These are phyloP conservation scores for Leccinum ochraceum DNA, from an alignment of 768 basidiomycete species.

Conservation along the genomic window DNA sequence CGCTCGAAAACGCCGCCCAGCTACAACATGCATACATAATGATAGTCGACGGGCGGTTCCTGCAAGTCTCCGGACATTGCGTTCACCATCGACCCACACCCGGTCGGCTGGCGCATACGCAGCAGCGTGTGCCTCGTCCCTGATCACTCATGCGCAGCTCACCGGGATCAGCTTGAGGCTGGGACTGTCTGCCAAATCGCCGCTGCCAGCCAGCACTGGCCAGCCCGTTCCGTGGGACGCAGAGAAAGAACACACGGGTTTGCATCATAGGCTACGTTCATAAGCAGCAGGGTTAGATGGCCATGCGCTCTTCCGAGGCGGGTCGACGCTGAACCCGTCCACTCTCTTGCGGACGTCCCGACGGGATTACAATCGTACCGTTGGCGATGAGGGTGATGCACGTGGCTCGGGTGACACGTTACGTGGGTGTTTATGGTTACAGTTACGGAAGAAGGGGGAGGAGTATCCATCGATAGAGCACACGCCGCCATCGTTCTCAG, in stretches of 20 bases:
- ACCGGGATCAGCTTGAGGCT: not conserved
- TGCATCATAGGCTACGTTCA: slow-evolving; percentile 10
- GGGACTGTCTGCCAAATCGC: not conserved
- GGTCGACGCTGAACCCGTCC: not conserved
- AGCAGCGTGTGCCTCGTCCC: slow-evolving; percentile 4
- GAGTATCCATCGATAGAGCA: slow-evolving; percentile 7
- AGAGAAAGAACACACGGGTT: slow-evolving; percentile 5
- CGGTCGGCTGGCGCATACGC: slow-evolving; percentile 2
- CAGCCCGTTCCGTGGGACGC: not conserved
- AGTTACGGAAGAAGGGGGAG: not conserved
- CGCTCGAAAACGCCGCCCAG: slow-evolving; percentile 13
- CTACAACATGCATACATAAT: not conserved
- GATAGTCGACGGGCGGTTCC: slow-evolving; percentile 8
- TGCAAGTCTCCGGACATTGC: slow-evolving; percentile 4
- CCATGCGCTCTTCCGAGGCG: slow-evolving; percentile 8
- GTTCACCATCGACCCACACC: not conserved
- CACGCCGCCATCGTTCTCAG: slow-evolving; percentile 7
- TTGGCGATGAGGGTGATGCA: not conserved
- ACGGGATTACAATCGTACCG: not conserved
- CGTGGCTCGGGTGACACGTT: not conserved
- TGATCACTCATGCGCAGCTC: not conserved
- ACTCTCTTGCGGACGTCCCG: slow-evolving; percentile 13
- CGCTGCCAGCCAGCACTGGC: not conserved
- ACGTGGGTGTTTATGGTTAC: not conserved
- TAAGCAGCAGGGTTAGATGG: slow-evolving; percentile 14